These are phyloP conservation scores for Adansonia madagascariensis DNA, from an alignment of 441 rosid species.

Conservation along the genomic window DNA sequence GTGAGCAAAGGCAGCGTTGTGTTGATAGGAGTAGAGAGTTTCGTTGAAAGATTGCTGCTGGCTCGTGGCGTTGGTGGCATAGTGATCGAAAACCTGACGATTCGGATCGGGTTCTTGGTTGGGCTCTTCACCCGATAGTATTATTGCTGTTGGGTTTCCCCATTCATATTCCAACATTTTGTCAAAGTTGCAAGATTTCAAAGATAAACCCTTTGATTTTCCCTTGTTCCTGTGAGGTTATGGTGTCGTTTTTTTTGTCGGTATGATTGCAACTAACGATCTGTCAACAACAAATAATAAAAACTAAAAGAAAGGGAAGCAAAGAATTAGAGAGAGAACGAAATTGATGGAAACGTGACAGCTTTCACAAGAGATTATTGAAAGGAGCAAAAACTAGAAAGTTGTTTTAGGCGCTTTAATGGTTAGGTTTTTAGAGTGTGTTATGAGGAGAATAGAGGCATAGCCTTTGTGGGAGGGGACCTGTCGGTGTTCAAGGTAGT, in stretches of 20 bases:
- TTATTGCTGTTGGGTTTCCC: slow-evolving; percentile 65
- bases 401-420: background rate
- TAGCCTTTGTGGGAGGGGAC: slow-evolving; percentile 40
- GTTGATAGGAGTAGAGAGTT: slow-evolving; percentile 26
- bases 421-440: slow-evolving; percentile 5
- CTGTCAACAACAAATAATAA: slow-evolving; percentile 27
- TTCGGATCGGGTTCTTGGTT: slow-evolving; percentile 37
- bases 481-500: slow-evolving; percentile 54
- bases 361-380: slow-evolving; percentile 28
- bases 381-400: background rate
- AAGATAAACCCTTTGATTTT: background rate
- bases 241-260: slow-evolving; percentile 19
- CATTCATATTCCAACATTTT: slow-evolving; percentile 91
- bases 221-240: slow-evolving; percentile 24
- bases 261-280: slow-evolving; percentile 9
- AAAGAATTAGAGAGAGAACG: slow-evolving; percentile 6
- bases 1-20: slow-evolving; percentile 34
- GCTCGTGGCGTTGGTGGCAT: slow-evolving; percentile 27
- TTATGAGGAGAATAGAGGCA: background rate
- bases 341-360: slow-evolving; percentile 31
- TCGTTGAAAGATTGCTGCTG: slow-evolving; percentile 33
- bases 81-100: slow-evolving; percentile 53
- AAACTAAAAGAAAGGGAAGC: background rate
- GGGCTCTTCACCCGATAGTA: slow-evolving; percentile 53
- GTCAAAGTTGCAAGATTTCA: background rate